phyloP scores from a whole-genome alignment of 495 filamentous ascomycete species.

The Clohesyomyces aquaticus region DNA sequence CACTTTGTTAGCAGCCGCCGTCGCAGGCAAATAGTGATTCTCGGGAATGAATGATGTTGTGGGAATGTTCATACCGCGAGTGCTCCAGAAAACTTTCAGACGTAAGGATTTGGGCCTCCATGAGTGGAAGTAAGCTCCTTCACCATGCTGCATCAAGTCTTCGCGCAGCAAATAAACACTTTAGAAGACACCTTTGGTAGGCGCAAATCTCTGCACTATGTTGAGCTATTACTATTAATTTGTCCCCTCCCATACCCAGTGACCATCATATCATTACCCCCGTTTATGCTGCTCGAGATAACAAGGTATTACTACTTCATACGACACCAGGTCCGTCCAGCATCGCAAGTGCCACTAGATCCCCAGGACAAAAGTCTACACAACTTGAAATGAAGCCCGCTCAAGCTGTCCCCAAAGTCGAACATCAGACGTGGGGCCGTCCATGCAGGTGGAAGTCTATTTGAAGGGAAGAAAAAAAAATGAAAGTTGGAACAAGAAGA shows the following conservation, averaged over 20 bases:
- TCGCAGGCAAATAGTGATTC: too few species aligned
- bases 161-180: too few species aligned
- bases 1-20: too few species aligned
- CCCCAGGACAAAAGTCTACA: not conserved
- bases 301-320: conserved; percentile 10
- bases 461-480: conserved; percentile 12
- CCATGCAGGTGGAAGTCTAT: not conserved
- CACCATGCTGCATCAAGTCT: too few species aligned
- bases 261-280: not conserved
- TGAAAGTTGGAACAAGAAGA: not conserved
- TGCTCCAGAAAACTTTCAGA: too few species aligned
- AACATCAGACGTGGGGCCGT: not conserved
- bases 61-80: too few species aligned
- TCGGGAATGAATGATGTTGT: too few species aligned
- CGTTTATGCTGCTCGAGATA: not conserved
- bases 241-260: not conserved
- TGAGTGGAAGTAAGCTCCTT: too few species aligned
- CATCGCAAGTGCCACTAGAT: not conserved
- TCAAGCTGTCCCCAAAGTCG: not conserved
- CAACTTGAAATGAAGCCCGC: not conserved
- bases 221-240: not conserved
- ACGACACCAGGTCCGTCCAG: not conserved
- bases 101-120: too few species aligned
- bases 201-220: not conserved
- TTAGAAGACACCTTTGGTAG: too few species aligned